These are phyloP conservation scores for Elaeis oleifera DNA, from an alignment of 202 grass and related monocot genomes.

Conservation along the genomic window DNA sequence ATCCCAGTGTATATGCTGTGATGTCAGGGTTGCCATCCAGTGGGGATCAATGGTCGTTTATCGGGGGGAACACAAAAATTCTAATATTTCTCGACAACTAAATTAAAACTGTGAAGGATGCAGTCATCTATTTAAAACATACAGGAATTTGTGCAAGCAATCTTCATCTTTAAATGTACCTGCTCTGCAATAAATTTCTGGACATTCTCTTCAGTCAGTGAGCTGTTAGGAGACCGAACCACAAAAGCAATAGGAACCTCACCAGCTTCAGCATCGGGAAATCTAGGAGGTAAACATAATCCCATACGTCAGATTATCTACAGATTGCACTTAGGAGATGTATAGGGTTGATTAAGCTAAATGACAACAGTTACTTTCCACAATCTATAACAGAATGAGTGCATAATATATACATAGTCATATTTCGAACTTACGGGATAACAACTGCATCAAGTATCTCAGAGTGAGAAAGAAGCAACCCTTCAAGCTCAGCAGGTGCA, in stretches of 20 bases:
- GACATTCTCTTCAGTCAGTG: constrained; percentile 60
- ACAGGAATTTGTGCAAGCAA: background rate
- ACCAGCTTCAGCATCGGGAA: constrained; percentile 84
- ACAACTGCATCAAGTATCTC: constrained; percentile 85
- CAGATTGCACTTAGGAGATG: no score
- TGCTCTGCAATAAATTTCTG: constrained; percentile 69
- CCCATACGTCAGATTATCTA: no score
- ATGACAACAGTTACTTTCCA: background rate
- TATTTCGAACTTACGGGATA: constrained; percentile 61
- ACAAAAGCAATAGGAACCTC: constrained; percentile 89
- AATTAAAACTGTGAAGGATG: no score
- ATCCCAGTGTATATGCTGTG: no score
- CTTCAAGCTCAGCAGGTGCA: constrained; percentile 95
- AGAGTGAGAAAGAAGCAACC: constrained; percentile 72
- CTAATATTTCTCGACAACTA: no score
- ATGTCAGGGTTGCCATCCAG: no score
- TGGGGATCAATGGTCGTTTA: no score
- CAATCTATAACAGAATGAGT: constrained; percentile 1
- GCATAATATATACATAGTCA: background rate
- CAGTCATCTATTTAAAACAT: background rate
- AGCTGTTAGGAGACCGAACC: constrained; percentile 58
- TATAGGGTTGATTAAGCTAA: no score
- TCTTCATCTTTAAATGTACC: constrained; percentile 25
- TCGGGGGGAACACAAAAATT: no score
- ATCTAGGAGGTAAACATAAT: constrained; percentile 27